A percentile compares a stretch with the other conserved stretches of the same genome.
These are phyloP conservation scores for Rosa multiflora DNA, from an alignment of 306 rosid genomes.

Conservation along the genomic window DNA sequence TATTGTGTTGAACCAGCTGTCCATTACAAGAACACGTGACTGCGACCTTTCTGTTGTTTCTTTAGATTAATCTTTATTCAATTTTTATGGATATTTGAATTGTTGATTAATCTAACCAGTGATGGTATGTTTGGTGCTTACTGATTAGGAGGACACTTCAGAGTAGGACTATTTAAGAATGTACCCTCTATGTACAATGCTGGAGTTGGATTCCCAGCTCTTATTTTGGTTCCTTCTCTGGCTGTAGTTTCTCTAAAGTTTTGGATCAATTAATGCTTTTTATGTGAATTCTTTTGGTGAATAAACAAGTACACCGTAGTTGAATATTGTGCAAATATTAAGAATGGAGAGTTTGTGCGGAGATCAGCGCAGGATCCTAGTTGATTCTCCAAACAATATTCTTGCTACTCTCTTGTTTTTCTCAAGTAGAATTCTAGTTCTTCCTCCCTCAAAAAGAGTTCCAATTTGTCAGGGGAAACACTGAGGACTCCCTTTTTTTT, in stretches of 20 bases:
- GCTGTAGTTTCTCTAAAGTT: constrained; percentile 5
- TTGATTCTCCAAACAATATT: constrained; percentile 22
- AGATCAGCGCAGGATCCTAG: constrained; percentile 22
- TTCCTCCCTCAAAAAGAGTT: not conserved
- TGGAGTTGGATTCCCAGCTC: constrained; percentile 2
- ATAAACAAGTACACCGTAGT: not conserved
- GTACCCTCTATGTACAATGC: not conserved
- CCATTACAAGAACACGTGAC: not conserved
- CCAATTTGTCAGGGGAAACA: not conserved
- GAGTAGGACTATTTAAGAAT: not conserved
- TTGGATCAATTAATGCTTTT: not conserved
- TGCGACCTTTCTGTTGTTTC: not conserved
- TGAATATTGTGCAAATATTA: not conserved
- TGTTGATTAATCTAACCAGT: constrained; percentile 1
- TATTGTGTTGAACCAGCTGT: constrained; percentile 10
- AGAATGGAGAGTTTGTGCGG: not conserved
- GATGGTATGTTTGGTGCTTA: not conserved
- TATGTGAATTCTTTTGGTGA: not conserved
- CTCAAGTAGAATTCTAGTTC: constrained; percentile 4
- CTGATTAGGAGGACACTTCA: not conserved
- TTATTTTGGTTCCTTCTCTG: not conserved
- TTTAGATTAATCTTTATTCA: not conserved
- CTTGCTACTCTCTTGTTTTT: constrained; percentile 5
- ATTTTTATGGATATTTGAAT: not conserved
- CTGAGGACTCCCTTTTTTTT: not conserved